Evolutionary conservation across 495 filamentous ascomycete genomes (phyloP), one percentile per base, ranked within the genome.

Genomic region (Staphylotrichum tortipilum): DNA sequence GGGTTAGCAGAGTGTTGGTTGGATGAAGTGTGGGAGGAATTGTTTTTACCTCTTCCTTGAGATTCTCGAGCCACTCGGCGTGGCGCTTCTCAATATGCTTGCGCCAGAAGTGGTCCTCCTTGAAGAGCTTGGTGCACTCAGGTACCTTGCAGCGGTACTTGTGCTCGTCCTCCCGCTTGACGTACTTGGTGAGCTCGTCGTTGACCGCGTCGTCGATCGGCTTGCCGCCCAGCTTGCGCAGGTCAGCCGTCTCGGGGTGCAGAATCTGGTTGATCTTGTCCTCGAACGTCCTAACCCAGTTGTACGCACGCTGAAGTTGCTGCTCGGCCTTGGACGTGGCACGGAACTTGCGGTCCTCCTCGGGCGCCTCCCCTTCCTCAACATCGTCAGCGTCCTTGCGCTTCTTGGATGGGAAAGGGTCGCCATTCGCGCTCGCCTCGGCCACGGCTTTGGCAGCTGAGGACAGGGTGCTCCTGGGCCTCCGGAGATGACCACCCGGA

Each of bases 231-330:
- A 99, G 78, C 67, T 95, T 96, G 39, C 72, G 70, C 42, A 96
- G 70, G 58, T 95, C 88, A 31, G 86, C 87, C 47, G 80, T 80
- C 23, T 95, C 86, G 6, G 91, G 91, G 60, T 97, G 89, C 17
- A 99, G 73, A 34, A 94, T 85, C 63, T 92, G 88, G 62, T 87
- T 72, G 45, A 96, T 75, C 72, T 97, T 99, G 55, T 99, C 92
- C 61, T 99, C 92, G 59, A 94, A 99, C 0, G 90, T 95, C 68
- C 84, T 91, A n/a, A 96, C 94, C 94, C 94, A 97, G 57, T 99
- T 99, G 71, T 89, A 95, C 1, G 92, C 94, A 36, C 94, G 81
- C 61, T 88, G 85, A 26, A 97, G 78, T 68, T 97, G 94, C 58
- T 91, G 84, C 57, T 95, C 89, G 1, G 80, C 78, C 67, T 94